phyloP scores from a whole-genome alignment of 1,139 yeast species.

The Suhomyces terraborum region DNA sequence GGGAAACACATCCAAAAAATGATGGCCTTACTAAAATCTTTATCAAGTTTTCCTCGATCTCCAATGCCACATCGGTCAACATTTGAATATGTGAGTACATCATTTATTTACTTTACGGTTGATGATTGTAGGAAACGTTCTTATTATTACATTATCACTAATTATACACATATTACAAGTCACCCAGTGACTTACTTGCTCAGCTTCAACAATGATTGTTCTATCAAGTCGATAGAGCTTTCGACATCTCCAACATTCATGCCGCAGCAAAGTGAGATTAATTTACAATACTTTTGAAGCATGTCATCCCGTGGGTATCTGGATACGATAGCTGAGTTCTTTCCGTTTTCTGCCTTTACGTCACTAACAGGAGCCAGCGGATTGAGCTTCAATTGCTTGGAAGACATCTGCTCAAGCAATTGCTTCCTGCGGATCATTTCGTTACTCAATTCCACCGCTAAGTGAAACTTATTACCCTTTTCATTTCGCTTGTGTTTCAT shows the following conservation, averaged over 20 bases:
- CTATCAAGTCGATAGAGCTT: conserved; percentile 45
- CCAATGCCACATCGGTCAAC: too few relatives aligned
- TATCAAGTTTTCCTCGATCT: too few relatives aligned
- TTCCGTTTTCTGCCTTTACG: conserved; percentile 4
- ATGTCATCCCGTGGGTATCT: conserved; percentile 37
- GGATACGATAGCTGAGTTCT: conserved; percentile 23
- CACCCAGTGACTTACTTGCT: conserved; percentile 4
- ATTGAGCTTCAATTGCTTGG: conserved; percentile 27
- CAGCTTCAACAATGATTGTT: conserved; percentile 34
- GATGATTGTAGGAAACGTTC: not conserved
- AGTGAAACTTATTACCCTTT: conserved; percentile 19
- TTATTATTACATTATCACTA: conserved; percentile 2
- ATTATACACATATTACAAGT: conserved; percentile 7
- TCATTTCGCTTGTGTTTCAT: not conserved
- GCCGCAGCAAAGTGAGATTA: conserved; percentile 49
- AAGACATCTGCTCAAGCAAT: conserved; percentile 23
- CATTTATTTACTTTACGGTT: too few relatives aligned
- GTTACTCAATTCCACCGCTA: conserved; percentile 25
- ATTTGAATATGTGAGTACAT: too few relatives aligned
- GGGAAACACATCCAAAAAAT: too few relatives aligned
- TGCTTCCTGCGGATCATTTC: conserved; percentile 27
- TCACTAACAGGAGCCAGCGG: conserved; percentile 1
- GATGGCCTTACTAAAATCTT: too few relatives aligned
- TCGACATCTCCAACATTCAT: conserved; percentile 47
- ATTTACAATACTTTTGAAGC: conserved; percentile 44